These are phyloP conservation scores for Neofusicoccum cordaticola DNA, from an alignment of 2,329 filamentous ascomycete species.

Conservation along the genomic window DNA sequence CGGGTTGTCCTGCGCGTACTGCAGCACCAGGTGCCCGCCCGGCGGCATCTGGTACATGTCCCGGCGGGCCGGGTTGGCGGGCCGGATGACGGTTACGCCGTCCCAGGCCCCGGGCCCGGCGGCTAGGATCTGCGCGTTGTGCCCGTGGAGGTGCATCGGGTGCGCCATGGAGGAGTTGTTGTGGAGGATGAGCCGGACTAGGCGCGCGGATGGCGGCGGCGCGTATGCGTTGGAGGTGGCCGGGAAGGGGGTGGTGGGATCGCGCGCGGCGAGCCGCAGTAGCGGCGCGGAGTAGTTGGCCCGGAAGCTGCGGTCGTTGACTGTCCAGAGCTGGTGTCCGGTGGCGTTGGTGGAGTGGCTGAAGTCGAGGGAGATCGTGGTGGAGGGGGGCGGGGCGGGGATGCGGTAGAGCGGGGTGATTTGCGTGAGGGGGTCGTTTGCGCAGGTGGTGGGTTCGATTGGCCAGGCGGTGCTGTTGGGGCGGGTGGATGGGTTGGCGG, in stretches of 20 bases:
- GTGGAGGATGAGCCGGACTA: constrained; percentile 40
- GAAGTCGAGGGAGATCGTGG: neutral
- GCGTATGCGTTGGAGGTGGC: constrained; percentile 39
- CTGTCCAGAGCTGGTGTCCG: neutral
- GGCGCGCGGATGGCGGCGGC: constrained; percentile 33
- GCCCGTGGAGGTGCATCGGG: constrained; percentile 43
- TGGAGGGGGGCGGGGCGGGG: neutral
- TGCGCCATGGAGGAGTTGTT: constrained; percentile 22
- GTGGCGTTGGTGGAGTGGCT: neutral
- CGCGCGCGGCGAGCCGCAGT: constrained; percentile 33
- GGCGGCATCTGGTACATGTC: constrained; percentile 31
- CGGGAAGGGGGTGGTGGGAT: constrained; percentile 14
- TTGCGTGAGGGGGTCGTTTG: neutral
- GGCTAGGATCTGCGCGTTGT: constrained; percentile 46
- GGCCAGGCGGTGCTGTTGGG: constrained; percentile 35
- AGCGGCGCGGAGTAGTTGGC: constrained; percentile 41
- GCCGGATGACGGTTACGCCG: constrained; percentile 33
- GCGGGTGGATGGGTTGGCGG: constrained; percentile 48
- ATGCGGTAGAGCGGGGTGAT: neutral
- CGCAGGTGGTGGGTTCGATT: constrained; percentile 18
- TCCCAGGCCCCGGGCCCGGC: constrained; percentile 42
- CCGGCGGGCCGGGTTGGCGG: constrained; percentile 38
- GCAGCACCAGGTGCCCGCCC: constrained; percentile 29
- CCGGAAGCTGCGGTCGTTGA: constrained; percentile 13
- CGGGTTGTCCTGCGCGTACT: constrained; percentile 36